Evolutionary conservation across 345 rosid genomes (phyloP).

Genomic region (Sisymbrium altissimum): DNA sequence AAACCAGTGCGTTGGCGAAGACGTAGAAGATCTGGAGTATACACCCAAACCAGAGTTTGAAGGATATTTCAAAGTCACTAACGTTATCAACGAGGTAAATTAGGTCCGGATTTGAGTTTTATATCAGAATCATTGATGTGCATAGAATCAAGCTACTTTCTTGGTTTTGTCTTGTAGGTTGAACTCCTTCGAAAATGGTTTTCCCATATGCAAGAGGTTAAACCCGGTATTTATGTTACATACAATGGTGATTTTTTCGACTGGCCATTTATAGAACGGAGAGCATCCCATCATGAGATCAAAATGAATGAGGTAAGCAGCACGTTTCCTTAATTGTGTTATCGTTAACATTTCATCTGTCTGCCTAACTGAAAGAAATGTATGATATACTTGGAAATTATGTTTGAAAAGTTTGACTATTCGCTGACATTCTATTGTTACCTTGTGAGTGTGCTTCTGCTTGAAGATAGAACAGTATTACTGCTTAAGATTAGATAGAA

Average conservation of each 20-base stretch:
- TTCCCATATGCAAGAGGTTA: constrained; percentile 88
- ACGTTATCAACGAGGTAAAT: constrained; percentile 74
- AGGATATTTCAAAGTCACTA: constrained; percentile 80
- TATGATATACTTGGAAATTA: constrained; percentile 5
- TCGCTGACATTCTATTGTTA: background rate
- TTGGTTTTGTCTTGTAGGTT: constrained; percentile 49
- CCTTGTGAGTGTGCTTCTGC: constrained; percentile 13
- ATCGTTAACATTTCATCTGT: background rate
- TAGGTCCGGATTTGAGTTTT: constrained; percentile 8
- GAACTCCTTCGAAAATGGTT: constrained; percentile 84
- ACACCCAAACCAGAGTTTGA: constrained; percentile 98
- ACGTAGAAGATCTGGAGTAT: constrained; percentile 87
- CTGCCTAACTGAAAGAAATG: constrained; percentile 1
- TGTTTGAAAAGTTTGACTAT: background rate
- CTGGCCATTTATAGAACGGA: constrained; percentile 94
- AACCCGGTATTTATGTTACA: constrained; percentile 94
- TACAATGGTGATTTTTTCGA: constrained; percentile 95
- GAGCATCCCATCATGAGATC: constrained; percentile 87
- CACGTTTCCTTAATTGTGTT: background rate
- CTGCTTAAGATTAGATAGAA: background rate
- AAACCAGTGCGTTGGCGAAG: constrained; percentile 86
- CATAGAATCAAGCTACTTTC: constrained; percentile 6
- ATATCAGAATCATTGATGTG: constrained; percentile 2
- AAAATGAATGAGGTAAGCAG: constrained; percentile 77
- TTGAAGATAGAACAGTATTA: background rate